Evolutionary conservation across 2,329 filamentous ascomycete genomes (phyloP), one percentile per base, ranked within the genome.

Genomic region (Metarhizium rileyi): DNA sequence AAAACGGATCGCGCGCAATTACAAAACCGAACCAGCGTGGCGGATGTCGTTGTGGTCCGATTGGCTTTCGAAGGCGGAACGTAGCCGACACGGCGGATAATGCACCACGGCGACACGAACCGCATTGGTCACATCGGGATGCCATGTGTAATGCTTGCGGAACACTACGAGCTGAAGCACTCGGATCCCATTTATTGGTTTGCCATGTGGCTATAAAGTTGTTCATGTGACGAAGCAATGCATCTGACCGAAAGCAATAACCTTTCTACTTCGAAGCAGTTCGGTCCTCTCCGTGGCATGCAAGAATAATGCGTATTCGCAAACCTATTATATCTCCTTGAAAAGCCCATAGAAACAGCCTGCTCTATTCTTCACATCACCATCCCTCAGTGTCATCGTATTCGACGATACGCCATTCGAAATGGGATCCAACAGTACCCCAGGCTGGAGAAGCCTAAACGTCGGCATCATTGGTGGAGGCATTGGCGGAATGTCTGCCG

Each of bases 401-500:
- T 18, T 36, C n/a, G n/a, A 36, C 12, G n/a, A 38, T 23, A 25
- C 18, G 1, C 22, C 10, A 20, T 5, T 10, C 5, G 55, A 20
- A 8, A 65, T 64, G 62, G 57, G 56, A 22, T 63, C 59, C 41
- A 53, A 52, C 14, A 50, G 36, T 43, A 51, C 46, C 14, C 46
- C 50, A 1, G 60, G 64, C 46, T 79, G 75, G 75, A 66, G 66
- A 43, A 62, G 59, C 6, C 69, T 80, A 22, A 69, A 56, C 27
- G 66, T 73, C 22, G 69, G 63, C 18, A 66, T 75, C 26, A 53
- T 76, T 4, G 73, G 73, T 35, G 72, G 71, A 14, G 73, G 73
- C 38, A 74, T 76, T 38, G 73, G 72, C 12, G 73, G 73, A 55
- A 66, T 75, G 60, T 70, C 66, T 1, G 69, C 63, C 2, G 72